These are phyloP conservation scores for Pestalotiopsis sp. DNA, from an alignment of 2,329 filamentous ascomycete genomes.

Conservation along the genomic window DNA sequence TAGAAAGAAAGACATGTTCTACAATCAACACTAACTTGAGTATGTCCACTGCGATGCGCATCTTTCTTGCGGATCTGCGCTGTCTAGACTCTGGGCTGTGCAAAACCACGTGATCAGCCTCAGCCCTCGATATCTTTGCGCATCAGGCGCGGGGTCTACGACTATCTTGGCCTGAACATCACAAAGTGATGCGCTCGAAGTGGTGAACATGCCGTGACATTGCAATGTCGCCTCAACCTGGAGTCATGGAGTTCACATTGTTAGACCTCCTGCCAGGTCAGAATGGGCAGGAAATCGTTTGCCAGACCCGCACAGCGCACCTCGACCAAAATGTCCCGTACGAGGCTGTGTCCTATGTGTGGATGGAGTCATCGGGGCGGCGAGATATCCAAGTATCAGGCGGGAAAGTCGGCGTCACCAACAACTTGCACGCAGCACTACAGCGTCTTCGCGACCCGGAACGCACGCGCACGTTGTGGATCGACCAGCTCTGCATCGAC, in stretches of 20 bases:
- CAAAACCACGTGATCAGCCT: neutral
- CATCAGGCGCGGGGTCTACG: neutral
- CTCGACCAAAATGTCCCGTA: neutral
- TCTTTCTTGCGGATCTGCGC: too few relatives aligned
- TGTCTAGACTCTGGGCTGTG: too few relatives aligned
- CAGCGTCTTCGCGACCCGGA: neutral
- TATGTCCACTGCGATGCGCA: too few relatives aligned
- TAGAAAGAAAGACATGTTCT: too few relatives aligned
- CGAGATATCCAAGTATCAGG: neutral
- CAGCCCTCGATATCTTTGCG: neutral
- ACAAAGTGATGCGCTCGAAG: too few relatives aligned
- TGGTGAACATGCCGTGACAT: too few relatives aligned
- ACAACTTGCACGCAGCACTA: neutral
- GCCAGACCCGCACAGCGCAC: neutral
- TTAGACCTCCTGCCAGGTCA: neutral
- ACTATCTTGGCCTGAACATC: neutral
- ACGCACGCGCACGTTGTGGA: constrained; percentile 9
- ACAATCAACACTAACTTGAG: too few relatives aligned
- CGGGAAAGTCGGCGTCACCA: neutral
- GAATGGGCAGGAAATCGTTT: neutral
- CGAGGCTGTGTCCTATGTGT: neutral
- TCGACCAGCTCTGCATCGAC: constrained; percentile 20
- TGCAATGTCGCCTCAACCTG: neutral
- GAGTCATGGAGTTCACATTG: neutral
- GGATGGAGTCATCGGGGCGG: neutral